Conservation (phyloP, 2,329 filamentous ascomycete genomes). For the Apiospora rasikravindrae region DNA sequence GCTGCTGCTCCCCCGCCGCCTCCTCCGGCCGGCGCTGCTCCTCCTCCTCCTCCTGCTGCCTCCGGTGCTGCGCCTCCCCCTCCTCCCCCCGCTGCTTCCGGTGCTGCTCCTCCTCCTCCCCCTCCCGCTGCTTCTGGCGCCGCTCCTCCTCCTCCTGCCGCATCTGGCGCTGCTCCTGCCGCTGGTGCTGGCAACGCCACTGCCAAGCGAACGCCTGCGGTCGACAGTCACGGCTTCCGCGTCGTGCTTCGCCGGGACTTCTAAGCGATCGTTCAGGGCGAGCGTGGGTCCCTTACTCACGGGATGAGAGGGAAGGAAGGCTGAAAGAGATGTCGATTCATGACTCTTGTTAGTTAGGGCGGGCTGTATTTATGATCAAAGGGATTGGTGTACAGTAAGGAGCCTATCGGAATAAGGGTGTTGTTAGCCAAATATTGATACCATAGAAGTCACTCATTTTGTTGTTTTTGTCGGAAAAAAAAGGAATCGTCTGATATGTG, state of each 20-base stretch:
- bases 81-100: background rate
- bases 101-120: background rate
- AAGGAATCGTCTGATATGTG: background rate
- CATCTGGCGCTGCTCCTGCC: background rate
- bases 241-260: background rate
- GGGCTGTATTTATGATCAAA: background rate
- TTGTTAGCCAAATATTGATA: conserved; percentile 9
- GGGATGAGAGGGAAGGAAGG: background rate
- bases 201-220: background rate
- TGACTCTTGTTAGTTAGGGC: background rate
- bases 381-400: background rate
- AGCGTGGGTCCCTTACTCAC: background rate
- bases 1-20: background rate
- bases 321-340: background rate
- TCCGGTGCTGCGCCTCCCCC: background rate
- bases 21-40: background rate
- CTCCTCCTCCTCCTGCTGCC: background rate
- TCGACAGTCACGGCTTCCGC: background rate
- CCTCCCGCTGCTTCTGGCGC: background rate
- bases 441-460: conserved; percentile 13
- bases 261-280: background rate
- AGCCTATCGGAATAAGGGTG: background rate
- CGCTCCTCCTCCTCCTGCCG: background rate
- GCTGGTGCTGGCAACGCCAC: background rate
- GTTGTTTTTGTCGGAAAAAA: background rate